Conservation (phyloP, 805 yeast species). For the Metschnikowia rubicola region DNA sequence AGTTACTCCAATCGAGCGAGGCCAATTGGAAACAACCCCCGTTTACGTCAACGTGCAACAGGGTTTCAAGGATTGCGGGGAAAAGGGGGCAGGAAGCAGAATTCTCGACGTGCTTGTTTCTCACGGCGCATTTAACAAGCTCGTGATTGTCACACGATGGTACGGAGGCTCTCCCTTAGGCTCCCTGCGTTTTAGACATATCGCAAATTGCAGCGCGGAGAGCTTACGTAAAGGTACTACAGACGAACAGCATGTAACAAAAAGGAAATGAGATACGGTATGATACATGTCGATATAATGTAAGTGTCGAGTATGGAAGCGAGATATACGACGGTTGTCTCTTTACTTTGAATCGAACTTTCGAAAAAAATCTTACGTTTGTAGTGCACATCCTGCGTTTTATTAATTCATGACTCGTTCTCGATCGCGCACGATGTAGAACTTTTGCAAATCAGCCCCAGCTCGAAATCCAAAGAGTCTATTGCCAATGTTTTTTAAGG, state of each 20-base stretch:
- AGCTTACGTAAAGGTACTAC: conserved; percentile 31
- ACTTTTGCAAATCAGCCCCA: not conserved
- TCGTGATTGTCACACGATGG: conserved; percentile 77
- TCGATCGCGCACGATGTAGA: conserved; percentile 4
- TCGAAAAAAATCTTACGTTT: too few species aligned
- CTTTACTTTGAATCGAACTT: too few species aligned
- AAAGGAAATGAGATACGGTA: not conserved
- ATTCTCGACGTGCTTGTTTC: conserved; percentile 51
- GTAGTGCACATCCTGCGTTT: conserved; percentile 2
- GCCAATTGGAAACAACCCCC: not conserved
- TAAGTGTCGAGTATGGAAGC: too few species aligned
- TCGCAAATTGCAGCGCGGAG: conserved; percentile 53
- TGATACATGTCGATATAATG: too few species aligned
- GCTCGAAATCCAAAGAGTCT: not conserved
- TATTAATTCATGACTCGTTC: conserved; percentile 7
- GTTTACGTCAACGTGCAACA: conserved; percentile 38
- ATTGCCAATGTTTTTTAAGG: not conserved
- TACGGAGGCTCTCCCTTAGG: conserved; percentile 79
- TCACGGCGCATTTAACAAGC: conserved; percentile 46
- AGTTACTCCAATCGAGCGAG: not conserved
- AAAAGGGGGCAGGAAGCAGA: conserved; percentile 67
- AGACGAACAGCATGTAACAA: not conserved
- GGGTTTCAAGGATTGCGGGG: conserved; percentile 70
- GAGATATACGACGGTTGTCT: too few species aligned
- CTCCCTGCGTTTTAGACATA: conserved; percentile 64